phyloP scores from a whole-genome alignment of 345 rosid species.

The Camelina sativa region DNA sequence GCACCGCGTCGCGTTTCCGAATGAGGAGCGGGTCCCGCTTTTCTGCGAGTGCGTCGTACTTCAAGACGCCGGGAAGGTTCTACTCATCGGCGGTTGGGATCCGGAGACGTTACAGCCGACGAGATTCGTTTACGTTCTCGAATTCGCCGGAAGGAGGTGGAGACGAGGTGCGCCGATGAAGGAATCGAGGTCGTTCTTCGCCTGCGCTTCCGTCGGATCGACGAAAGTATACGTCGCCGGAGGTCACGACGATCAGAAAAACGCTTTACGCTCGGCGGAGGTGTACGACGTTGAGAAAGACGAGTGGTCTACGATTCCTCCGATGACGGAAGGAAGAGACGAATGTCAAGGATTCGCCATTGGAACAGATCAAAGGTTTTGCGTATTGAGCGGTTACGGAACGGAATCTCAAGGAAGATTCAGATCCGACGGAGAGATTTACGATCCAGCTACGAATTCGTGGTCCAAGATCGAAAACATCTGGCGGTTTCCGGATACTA shows the following conservation, averaged over 20 bases:
- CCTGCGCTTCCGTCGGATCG: constrained; percentile 49
- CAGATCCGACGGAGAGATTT: constrained; percentile 53
- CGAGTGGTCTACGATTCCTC: constrained; percentile 54
- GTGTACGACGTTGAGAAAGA: constrained; percentile 55
- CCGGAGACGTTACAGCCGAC: constrained; percentile 52
- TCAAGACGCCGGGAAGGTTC: constrained; percentile 43
- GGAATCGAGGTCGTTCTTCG: constrained; percentile 58
- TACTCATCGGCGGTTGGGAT: constrained; percentile 70
- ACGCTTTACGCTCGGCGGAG: constrained; percentile 56
- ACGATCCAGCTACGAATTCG: constrained; percentile 38
- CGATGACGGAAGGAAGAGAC: constrained; percentile 61
- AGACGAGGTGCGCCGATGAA: constrained; percentile 53
- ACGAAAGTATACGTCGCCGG: constrained; percentile 60
- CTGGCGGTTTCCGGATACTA: neutral
- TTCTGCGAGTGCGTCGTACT: constrained; percentile 61
- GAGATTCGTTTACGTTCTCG: constrained; percentile 49
- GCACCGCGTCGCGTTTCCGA: constrained; percentile 43
- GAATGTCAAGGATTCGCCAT: constrained; percentile 56
- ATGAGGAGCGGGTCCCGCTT: constrained; percentile 46
- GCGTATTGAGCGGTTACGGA: constrained; percentile 62
- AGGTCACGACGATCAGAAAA: constrained; percentile 67
- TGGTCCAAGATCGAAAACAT: neutral
- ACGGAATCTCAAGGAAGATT: constrained; percentile 60
- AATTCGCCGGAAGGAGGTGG: constrained; percentile 52
- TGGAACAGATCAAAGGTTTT: constrained; percentile 48